Evolutionary conservation across 2,329 filamentous ascomycete genomes (phyloP), one percentile per base, ranked within the genome.

Genomic region (Botryosphaeria dothidea): DNA sequence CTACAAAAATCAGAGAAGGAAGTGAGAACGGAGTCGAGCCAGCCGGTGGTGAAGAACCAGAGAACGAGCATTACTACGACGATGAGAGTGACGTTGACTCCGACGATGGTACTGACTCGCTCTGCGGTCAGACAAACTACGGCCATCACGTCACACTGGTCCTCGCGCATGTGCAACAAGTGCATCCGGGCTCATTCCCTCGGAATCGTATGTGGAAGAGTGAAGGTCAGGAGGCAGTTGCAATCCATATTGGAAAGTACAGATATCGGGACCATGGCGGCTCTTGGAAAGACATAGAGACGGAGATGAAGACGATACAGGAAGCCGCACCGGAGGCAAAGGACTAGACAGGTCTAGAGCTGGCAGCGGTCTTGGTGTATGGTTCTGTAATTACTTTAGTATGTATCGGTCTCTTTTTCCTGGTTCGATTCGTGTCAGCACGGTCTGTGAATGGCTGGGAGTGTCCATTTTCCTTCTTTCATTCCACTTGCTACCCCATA

Each of bases 261-360:
- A 64, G 38, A 27, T 64, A 52, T 19, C 38, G 60, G 23, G 34
- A 52, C 8, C 60, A 62, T 31, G 60, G 60, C 1, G 45, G 60
- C n/a, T 4, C 17, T n/a, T 62, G 60, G 60, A 21, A 62, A 34
- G 61, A 56, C 11, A 19, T 56, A 29, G 25, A 43, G 25, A 7
- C 17, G 3, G 52, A 41, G 31, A 56, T 56, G n/a, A 29, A 54
- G 27, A 36, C 11, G 19, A 54, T 36, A 25, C 9, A 7, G 5
- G 38, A 41, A 5, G 38, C 38, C 38, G 15, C 8, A 17, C 9
- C 5, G 1, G 43, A 46, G 43, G 6, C 17, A 17, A 46, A 46
- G 43, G 38, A 41, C 9, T 17, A 41, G 38, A 41, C 4, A 17
- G 11, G 15, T 41, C 17, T 5, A 5, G 17, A 41, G 38, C 38